These are phyloP conservation scores for Aspergillus proliferans DNA, from an alignment of 2,329 filamentous ascomycete species.

Conservation along the genomic window DNA sequence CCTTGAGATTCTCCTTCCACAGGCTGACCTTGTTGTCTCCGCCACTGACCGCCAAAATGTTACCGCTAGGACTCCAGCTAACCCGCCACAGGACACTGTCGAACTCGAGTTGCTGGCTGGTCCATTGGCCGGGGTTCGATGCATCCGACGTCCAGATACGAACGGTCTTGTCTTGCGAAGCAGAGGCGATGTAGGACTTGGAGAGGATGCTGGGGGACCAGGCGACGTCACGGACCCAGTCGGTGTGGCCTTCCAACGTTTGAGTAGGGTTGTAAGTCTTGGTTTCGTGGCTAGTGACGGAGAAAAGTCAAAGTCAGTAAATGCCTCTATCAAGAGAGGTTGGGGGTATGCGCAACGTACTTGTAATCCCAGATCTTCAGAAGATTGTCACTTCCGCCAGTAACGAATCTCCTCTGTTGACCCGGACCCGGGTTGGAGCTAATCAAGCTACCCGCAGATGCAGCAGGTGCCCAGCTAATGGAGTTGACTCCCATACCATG, in stretches of 20 bases:
- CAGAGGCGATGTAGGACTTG: slow-evolving; percentile 94
- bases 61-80: slow-evolving; percentile 95
- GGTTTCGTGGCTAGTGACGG: slow-evolving; percentile 38
- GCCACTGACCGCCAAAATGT: slow-evolving; percentile 87
- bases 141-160: slow-evolving; percentile 87
- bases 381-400: slow-evolving; percentile 86
- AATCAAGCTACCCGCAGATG: slow-evolving; percentile 75
- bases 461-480: slow-evolving; percentile 88
- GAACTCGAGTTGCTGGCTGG: slow-evolving; percentile 76
- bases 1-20: slow-evolving; percentile 97
- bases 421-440: slow-evolving; percentile 60
- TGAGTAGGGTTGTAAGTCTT: slow-evolving; percentile 48
- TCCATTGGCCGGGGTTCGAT: slow-evolving; percentile 66
- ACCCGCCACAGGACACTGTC: slow-evolving; percentile 91
- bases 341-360: slow-evolving; percentile 25
- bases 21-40: slow-evolving; percentile 94
- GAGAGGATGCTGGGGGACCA: slow-evolving; percentile 94
- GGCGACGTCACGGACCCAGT: slow-evolving; percentile 96
- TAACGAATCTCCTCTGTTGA: slow-evolving; percentile 77
- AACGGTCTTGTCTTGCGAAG: slow-evolving; percentile 93
- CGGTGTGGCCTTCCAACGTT: slow-evolving; percentile 71
- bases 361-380: slow-evolving; percentile 91
- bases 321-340: background rate
- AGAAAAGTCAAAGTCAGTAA: slow-evolving; percentile 4
- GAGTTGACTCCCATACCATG: slow-evolving; percentile 94